Evolutionary conservation across 2,329 filamentous ascomycete species (phyloP), one percentile per base, ranked within the genome.

Genomic region (Geosmithia morbida): DNA sequence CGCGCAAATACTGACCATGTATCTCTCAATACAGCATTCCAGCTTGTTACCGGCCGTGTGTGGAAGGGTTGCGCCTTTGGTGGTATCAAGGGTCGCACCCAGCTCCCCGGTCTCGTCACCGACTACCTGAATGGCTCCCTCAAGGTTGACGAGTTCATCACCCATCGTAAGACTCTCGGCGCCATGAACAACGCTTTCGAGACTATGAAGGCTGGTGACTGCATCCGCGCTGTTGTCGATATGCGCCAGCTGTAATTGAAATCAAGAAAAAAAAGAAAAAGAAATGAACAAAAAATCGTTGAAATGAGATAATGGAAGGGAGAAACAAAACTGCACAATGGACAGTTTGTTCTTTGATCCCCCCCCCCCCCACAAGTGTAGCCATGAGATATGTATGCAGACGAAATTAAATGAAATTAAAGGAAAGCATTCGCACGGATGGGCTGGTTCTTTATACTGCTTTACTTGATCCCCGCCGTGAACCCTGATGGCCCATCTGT

Each of bases 91-190:
- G 92, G 92, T 56, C 89, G 92, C 61, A 83, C 85, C 33, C 92
- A 98, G 71, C 79, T 98, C 54, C 84, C 85, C 44, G 81, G 76
- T 50, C 81, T 98, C 41, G 88, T 98, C 20, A 71, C 80, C 55
- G 90, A 97, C 67, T 98, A 98, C 70, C 75, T 94, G 65, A 76
- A 77, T 47, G 89, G 89, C 57, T 78, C 84, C 61, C 82, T 98
- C 62, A 97, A 96, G 81, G 92, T 97, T 43, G 90, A 97, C 63
- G 92, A 98, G 72, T 97, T 97, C 73, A 97, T 98, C 70, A 98
- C 92, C 30, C 92, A 98, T 72, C 81, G 89, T 57, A 87, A 94
- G 71, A 77, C 75, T 3, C 72, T 98, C 43, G 69, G 70, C 51
- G 79, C 85, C 59, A 94, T 98, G 67, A 97, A 97, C 74, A 71